Conservation (phyloP, 1,284 basidiomycete species). For the Boletus mariae region DNA sequence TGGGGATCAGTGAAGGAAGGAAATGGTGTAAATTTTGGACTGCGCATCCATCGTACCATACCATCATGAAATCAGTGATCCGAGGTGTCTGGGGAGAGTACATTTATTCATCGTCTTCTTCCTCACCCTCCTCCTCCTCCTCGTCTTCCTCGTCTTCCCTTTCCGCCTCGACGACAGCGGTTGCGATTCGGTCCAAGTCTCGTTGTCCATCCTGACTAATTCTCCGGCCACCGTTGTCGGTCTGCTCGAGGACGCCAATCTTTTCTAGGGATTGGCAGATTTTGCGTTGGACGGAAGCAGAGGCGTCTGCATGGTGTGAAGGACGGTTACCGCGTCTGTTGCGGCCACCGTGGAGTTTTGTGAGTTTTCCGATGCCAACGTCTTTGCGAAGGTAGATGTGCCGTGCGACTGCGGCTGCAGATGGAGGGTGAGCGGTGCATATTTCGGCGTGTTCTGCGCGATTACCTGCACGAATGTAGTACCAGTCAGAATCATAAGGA, state of each 20-base stretch:
- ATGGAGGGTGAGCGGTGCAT: neutral
- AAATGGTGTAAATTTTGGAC: constrained; percentile 31
- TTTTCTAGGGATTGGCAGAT: constrained; percentile 97
- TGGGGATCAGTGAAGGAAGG: constrained; percentile 7
- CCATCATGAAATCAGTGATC: constrained; percentile 36
- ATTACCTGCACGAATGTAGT: constrained; percentile 93
- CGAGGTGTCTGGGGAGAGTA: constrained; percentile 23
- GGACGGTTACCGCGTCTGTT: constrained; percentile 94
- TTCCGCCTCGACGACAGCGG: constrained; percentile 87
- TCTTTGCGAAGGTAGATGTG: constrained; percentile 99
- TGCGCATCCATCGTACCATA: constrained; percentile 44
- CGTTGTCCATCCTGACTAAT: constrained; percentile 97
- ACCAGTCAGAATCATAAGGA: constrained; percentile 99
- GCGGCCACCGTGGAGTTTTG: constrained; percentile 96
- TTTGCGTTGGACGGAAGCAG: constrained; percentile 86
- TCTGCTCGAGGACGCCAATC: constrained; percentile 96
- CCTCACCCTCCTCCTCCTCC: constrained; percentile 79
- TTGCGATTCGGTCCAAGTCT: constrained; percentile 98
- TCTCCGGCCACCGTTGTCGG: constrained; percentile 91
- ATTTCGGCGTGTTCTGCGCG: constrained; percentile 24
- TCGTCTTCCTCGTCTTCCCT: constrained; percentile 85
- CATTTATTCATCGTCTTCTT: constrained; percentile 50
- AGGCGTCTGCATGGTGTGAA: constrained; percentile 89
- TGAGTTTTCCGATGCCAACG: constrained; percentile 93
- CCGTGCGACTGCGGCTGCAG: constrained; percentile 88